These are phyloP conservation scores for Yamadazyma nakazawae DNA, from an alignment of 805 yeast species.

Conservation along the genomic window DNA sequence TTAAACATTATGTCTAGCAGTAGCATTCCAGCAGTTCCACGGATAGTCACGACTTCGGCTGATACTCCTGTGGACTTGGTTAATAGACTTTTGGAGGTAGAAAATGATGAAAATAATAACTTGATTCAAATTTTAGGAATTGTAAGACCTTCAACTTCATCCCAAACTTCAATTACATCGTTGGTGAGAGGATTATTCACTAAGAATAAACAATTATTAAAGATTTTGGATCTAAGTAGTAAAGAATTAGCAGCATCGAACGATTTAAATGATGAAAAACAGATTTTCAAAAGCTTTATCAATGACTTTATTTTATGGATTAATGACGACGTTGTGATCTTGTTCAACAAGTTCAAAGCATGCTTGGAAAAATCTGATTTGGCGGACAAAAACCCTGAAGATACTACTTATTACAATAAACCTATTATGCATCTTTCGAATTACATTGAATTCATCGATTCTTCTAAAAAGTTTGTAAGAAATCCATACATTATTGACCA, in stretches of 20 bases:
- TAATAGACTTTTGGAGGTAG: constrained; percentile 20
- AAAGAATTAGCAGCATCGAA: constrained; percentile 4
- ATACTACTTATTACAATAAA: constrained; percentile 20
- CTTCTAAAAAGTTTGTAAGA: constrained; percentile 21
- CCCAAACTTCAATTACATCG: constrained; percentile 26
- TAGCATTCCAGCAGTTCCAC: constrained; percentile 1
- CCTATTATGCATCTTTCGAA: constrained; percentile 31
- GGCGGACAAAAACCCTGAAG: constrained; percentile 12
- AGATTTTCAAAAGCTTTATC: constrained; percentile 32
- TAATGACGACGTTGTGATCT: constrained; percentile 30
- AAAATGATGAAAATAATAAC: constrained; percentile 30
- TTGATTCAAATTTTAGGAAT: constrained; percentile 34
- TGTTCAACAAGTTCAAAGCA: constrained; percentile 30
- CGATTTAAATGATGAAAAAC: constrained; percentile 20
- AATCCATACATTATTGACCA: constrained; percentile 40
- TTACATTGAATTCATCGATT: constrained; percentile 28
- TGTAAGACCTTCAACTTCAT: constrained; percentile 27
- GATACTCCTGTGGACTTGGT: constrained; percentile 12
- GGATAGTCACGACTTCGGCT: constrained; percentile 2
- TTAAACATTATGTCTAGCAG: neutral
- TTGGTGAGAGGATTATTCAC: constrained; percentile 40
- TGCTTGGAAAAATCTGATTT: constrained; percentile 11
- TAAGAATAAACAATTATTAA: constrained; percentile 22
- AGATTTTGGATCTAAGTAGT: constrained; percentile 4
- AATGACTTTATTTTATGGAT: constrained; percentile 40